Evolutionary conservation across 108 stramenopile genomes (phyloP), one percentile per base, ranked within the genome.

Genomic region (Conticribra weissflogii): DNA sequence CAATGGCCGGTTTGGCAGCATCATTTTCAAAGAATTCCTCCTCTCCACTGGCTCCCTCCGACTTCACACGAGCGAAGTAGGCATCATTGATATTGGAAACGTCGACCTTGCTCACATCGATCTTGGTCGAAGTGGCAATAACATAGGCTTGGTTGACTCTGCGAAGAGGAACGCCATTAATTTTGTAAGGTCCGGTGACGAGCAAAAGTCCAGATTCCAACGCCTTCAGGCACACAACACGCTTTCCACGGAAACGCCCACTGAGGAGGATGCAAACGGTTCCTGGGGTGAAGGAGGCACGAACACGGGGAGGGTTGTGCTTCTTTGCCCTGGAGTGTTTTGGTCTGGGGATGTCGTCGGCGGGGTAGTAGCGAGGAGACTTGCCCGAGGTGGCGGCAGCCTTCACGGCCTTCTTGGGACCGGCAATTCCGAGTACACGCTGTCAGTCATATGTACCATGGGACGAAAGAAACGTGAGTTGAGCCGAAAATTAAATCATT

Each of bases 141-240:
- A 98, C 98, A 74, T 99, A 99, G 18, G 96, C 96, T 85, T 96
- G 97, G 83, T 98, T 98, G 28, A 99, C 96, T 50, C 99, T 97
- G 54, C 97, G 96, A 49, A 99, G 83, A 23, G 99, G 99, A 17
- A 98, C 97, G 47, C 99, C 99, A 81, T 99, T 99, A 70, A 98
- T 86, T 83, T 92, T 90, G 95, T 96, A 99, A 9, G 99, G 99
- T 64, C 99, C 99, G 2, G 98, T 91, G 7, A 99, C 99, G 19
- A 99, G 86, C 12, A 99, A 82, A 29, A 98, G 88, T 52, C 99
- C 99, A 8, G 97, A 98, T 46, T 92, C 93, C 34, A 99, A 83
- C 51, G 85, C 76, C 93, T 98, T 98, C 63, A 99, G 91, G 79
- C 91, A 97, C 16, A 99, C 97, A 19, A 97, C 98, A 59, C 99